phyloP scores from a whole-genome alignment of 208 protist genomes.

The Leishmania turanica region DNA sequence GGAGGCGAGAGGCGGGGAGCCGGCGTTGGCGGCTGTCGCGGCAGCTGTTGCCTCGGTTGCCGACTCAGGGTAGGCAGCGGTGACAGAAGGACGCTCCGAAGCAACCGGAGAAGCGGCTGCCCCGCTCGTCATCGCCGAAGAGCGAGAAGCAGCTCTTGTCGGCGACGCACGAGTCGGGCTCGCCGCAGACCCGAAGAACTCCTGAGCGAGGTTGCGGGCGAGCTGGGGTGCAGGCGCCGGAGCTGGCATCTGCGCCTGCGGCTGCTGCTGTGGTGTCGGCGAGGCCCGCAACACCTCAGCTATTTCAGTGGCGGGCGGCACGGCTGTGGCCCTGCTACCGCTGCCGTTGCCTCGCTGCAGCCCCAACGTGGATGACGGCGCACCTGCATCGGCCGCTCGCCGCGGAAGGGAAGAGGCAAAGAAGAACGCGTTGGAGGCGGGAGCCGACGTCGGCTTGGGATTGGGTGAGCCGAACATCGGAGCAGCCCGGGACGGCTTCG shows the following conservation, averaged over 20 bases:
- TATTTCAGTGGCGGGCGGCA: neutral
- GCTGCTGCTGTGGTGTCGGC: constrained; percentile 6
- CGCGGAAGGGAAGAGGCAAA: neutral
- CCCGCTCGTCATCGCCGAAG: neutral
- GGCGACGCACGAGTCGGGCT: constrained; percentile 9
- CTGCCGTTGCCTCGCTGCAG: neutral
- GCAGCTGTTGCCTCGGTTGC: neutral
- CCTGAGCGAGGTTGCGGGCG: constrained; percentile 27
- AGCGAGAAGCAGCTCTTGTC: neutral
- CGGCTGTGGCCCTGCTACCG: neutral
- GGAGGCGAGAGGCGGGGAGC: constrained; percentile 9
- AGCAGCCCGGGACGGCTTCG: constrained; percentile 23
- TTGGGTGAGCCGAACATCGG: constrained; percentile 15
- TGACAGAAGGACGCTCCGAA: neutral
- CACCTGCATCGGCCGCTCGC: neutral
- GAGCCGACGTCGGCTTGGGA: neutral
- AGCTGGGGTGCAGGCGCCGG: constrained; percentile 26
- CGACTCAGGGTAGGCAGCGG: neutral
- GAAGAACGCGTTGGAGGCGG: neutral
- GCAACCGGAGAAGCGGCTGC: neutral
- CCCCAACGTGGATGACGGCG: constrained; percentile 4
- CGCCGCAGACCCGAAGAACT: constrained; percentile 22
- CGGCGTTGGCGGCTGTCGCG: neutral
- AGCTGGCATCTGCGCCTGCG: constrained; percentile 5
- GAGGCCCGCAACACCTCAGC: constrained; percentile 5